phyloP scores from a whole-genome alignment of 306 rosid genomes.

The Castanopsis chinensis region DNA sequence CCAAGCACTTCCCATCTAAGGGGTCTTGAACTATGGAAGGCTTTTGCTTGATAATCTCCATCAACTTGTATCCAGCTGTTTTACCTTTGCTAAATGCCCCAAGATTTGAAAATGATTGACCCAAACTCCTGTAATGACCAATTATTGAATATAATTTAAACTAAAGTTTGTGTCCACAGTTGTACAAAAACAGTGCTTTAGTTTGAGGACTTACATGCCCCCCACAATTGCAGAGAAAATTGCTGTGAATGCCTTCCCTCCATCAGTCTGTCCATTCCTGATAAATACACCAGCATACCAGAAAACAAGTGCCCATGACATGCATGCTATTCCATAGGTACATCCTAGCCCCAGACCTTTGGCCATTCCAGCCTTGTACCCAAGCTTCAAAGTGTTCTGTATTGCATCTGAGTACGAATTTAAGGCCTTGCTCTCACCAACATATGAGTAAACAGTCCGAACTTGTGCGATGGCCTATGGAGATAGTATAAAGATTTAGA shows the following conservation, averaged over 20 bases:
- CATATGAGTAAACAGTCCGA: constrained; percentile 92
- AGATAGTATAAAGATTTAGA: constrained; percentile 4
- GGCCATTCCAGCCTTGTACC: constrained; percentile 99
- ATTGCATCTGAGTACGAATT: constrained; percentile 96
- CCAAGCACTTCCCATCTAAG: constrained; percentile 66
- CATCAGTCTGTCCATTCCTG: constrained; percentile 90
- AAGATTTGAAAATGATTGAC: constrained; percentile 95
- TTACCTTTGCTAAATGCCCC: constrained; percentile 99
- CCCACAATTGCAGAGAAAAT: constrained; percentile 99
- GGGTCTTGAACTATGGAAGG: constrained; percentile 79
- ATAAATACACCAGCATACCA: constrained; percentile 99
- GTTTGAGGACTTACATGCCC: constrained; percentile 74
- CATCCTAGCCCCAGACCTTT: constrained; percentile 96
- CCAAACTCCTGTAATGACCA: constrained; percentile 78
- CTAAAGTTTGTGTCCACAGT: neutral
- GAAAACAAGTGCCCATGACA: constrained; percentile 99
- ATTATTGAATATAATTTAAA: constrained; percentile 15
- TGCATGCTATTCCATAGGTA: constrained; percentile 99
- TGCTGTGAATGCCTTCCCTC: constrained; percentile 97
- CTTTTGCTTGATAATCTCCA: constrained; percentile 88
- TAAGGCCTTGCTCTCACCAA: constrained; percentile 93
- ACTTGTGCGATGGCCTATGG: constrained; percentile 88
- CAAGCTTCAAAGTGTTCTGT: constrained; percentile 88
- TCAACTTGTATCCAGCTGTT: constrained; percentile 88
- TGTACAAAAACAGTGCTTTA: neutral